Conservation (phyloP, 306 rosid genomes). For the Oxytropis ochrocephala region DNA sequence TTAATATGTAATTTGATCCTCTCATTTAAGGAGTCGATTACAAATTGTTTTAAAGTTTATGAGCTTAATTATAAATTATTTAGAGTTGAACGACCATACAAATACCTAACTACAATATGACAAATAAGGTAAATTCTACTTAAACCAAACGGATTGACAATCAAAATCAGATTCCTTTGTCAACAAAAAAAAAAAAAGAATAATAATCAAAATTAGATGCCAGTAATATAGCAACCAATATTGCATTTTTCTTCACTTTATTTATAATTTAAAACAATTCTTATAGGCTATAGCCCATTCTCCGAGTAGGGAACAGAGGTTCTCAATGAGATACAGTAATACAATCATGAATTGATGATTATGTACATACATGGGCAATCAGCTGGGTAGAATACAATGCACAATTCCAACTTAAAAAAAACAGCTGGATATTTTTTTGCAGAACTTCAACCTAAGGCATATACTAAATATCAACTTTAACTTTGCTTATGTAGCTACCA, state of each 20-base stretch:
- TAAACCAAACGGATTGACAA: too few species aligned
- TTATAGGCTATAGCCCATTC: not conserved
- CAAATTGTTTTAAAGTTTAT: too few species aligned
- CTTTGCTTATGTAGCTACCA: conserved; percentile 22
- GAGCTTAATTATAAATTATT: too few species aligned
- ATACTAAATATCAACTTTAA: conserved; percentile 17
- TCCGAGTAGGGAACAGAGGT: conserved; percentile 6
- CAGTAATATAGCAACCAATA: not conserved
- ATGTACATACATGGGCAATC: conserved; percentile 21
- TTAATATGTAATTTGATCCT: too few species aligned
- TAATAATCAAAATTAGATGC: not conserved
- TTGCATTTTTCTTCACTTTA: not conserved
- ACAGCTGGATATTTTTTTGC: conserved; percentile 54
- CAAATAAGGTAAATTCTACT: too few species aligned
- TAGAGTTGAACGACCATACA: too few species aligned
- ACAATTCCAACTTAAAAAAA: conserved; percentile 73
- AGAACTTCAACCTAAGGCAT: conserved; percentile 16
- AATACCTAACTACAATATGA: too few species aligned
- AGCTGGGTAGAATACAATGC: conserved; percentile 21
- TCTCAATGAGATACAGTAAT: not conserved
- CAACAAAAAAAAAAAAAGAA: too few species aligned
- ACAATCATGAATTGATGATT: conserved; percentile 16
- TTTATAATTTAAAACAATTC: not conserved
- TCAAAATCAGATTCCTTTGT: too few species aligned
- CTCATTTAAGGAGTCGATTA: too few species aligned